Percentiles rank a stretch among this genome's conserved stretches.
Conservation (phyloP, 2,329 filamentous ascomycete species). For the Waltergamsia citrina region DNA sequence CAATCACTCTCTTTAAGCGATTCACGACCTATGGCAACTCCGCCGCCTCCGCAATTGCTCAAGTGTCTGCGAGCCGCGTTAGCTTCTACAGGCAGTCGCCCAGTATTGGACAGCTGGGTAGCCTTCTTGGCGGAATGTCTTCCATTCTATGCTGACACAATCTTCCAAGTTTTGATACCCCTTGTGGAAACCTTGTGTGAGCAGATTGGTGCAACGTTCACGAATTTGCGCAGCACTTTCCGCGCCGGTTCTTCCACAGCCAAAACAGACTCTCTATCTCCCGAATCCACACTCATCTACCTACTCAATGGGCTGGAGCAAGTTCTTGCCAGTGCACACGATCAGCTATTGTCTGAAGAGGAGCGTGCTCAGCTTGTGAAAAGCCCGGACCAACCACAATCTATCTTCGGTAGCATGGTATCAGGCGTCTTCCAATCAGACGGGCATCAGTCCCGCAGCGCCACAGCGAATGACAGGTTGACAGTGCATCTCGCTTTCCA, state of each 20-base stretch:
- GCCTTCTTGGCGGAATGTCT: constrained; percentile 74
- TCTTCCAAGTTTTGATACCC: constrained; percentile 85
- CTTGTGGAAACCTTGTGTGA: constrained; percentile 82
- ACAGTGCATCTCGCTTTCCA: constrained; percentile 96
- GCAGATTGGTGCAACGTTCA: constrained; percentile 66
- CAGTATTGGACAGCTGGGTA: constrained; percentile 86
- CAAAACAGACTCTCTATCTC: constrained; percentile 23
- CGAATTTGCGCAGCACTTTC: constrained; percentile 59
- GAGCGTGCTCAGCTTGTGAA: constrained; percentile 59
- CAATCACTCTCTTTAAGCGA: constrained; percentile 25
- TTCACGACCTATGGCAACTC: constrained; percentile 6
- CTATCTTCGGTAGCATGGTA: constrained; percentile 91
- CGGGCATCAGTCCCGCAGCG: constrained; percentile 63
- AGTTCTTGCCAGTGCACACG: constrained; percentile 77
- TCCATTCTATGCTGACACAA: constrained; percentile 71
- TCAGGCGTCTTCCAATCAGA: constrained; percentile 83
- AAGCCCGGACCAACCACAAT: constrained; percentile 72
- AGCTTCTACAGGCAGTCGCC: constrained; percentile 60
- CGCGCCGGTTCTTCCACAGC: constrained; percentile 15
- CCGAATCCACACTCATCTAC: constrained; percentile 69
- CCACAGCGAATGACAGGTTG: constrained; percentile 84
- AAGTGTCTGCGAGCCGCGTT: constrained; percentile 78
- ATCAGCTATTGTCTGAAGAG: constrained; percentile 70
- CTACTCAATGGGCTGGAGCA: constrained; percentile 90
- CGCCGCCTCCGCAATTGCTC: constrained; percentile 62